These are phyloP conservation scores for Stephania japonica DNA, from an alignment of 164 flowering plant species.

Conservation along the genomic window DNA sequence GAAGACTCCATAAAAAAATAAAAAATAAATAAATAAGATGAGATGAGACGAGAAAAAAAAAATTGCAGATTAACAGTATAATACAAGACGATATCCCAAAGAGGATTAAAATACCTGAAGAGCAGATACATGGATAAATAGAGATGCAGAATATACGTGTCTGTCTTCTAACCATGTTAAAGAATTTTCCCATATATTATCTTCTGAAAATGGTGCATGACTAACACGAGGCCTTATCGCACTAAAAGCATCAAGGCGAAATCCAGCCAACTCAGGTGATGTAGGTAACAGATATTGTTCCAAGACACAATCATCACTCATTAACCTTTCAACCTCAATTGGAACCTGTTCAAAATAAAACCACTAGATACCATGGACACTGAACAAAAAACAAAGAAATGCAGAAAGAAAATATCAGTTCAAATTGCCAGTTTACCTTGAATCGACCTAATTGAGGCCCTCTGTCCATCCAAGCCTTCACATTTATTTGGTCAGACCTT, in stretches of 20 bases:
- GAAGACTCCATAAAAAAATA: neutral
- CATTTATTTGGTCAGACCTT: conserved; percentile 46
- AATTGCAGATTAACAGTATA: conserved; percentile 6
- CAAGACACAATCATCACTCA: conserved; percentile 53
- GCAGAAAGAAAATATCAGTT: neutral
- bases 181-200: conserved; percentile 32
- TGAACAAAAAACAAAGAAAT: conserved; percentile 1
- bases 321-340: conserved; percentile 65
- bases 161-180: conserved; percentile 59
- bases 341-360: conserved; percentile 55
- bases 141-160: conserved; percentile 61
- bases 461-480: conserved; percentile 65
- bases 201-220: conserved; percentile 65
- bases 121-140: conserved; percentile 76
- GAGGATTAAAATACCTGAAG: conserved; percentile 25
- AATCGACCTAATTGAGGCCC: conserved; percentile 71
- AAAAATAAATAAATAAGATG: neutral
- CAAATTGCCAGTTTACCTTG: conserved; percentile 41
- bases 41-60: neutral
- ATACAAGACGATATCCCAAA: conserved; percentile 21
- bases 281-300: conserved; percentile 71
- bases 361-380: neutral
- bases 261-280: conserved; percentile 79
- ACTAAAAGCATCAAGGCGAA: conserved; percentile 82
- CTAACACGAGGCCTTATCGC: conserved; percentile 71